Conservation (phyloP, 2,329 filamentous ascomycete species). For the Laburnicola sp. region DNA sequence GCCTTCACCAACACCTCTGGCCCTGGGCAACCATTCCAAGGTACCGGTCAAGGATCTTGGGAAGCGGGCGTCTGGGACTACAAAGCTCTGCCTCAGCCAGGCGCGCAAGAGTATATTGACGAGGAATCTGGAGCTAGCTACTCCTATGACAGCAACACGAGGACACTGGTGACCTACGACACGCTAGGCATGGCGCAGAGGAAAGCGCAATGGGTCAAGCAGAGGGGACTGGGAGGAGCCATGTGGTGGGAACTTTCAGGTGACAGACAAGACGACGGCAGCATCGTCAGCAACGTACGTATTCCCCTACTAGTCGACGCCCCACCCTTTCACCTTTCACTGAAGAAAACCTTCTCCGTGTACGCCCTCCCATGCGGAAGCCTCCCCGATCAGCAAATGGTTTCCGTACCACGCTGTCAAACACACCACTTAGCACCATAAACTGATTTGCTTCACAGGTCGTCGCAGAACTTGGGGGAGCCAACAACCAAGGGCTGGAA, state of each 20-base stretch:
- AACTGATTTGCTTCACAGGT: slow-evolving; percentile 26
- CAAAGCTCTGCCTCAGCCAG: slow-evolving; percentile 75
- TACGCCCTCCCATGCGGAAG: not conserved
- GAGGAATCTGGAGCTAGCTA: slow-evolving; percentile 69
- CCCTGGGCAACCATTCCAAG: slow-evolving; percentile 68
- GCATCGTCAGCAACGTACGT: slow-evolving; percentile 56
- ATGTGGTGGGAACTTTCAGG: slow-evolving; percentile 97
- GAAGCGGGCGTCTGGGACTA: slow-evolving; percentile 80
- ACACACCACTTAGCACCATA: slow-evolving; percentile 1
- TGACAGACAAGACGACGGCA: slow-evolving; percentile 68
- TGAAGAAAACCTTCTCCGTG: not conserved
- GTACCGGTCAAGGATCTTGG: slow-evolving; percentile 79
- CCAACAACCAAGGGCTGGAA: slow-evolving; percentile 50
- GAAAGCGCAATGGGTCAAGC: slow-evolving; percentile 74
- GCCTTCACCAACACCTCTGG: slow-evolving; percentile 80
- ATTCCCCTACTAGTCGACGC: not conserved
- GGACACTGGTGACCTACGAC: slow-evolving; percentile 76
- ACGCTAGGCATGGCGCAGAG: slow-evolving; percentile 65
- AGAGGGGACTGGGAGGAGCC: slow-evolving; percentile 73
- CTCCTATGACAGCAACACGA: slow-evolving; percentile 67
- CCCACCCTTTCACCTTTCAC: not conserved
- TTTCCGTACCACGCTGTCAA: slow-evolving; percentile 10
- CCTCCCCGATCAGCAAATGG: no score
- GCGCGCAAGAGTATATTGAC: slow-evolving; percentile 68
- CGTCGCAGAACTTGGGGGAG: slow-evolving; percentile 47